Evolutionary conservation across 768 basidiomycete species (phyloP), one percentile per base, ranked within the genome.

Genomic region (Lentinula raphanica): DNA sequence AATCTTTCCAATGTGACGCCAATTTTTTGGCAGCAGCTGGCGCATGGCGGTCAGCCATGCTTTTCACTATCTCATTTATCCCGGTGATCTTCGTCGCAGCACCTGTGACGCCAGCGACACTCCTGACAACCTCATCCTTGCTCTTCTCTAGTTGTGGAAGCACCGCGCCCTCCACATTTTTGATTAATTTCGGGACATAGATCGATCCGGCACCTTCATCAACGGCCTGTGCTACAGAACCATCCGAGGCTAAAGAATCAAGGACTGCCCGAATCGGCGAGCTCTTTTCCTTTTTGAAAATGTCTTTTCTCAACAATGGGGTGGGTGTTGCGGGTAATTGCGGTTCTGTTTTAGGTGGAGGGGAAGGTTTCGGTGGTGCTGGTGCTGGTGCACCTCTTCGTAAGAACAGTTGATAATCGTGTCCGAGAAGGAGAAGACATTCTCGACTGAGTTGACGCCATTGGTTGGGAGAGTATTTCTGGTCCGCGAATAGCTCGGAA

Each of bases 361-460:
- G 49, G 49, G 60, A 32, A 6, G 62, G 49, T 19, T 61, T 49
- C 17, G 58, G 60, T 15, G 31, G 40, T 1, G 68, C 63, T 0
- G 72, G 66, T 1, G 65, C 58, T 12, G 73, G 75, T 19, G 74
- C 72, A 1, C 90, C 90, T n/a, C 81, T 74, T 1, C 81, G 76
- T 2, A 87, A 71, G 49, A 92, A 73, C 0, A 76, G 72, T 63
- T 87, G 87, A 60, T 91, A 91, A 67, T 93, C 88, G 1, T 72
- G 66, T 8, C 88, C 90, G 1, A 92, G 74, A 6, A 79, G 66
- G 9, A 88, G 65, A 2, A 93, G 75, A 7, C 79, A 75, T 56
- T 85, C 82, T 3, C 88, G 78, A 7, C 74, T 74, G 31, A 91
- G 71, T 1, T 76, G 75, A 19, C 72, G 74, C 90, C 91, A 92